phyloP scores from a whole-genome alignment of 202 grass and related monocot species.

The Panicum hallii region DNA sequence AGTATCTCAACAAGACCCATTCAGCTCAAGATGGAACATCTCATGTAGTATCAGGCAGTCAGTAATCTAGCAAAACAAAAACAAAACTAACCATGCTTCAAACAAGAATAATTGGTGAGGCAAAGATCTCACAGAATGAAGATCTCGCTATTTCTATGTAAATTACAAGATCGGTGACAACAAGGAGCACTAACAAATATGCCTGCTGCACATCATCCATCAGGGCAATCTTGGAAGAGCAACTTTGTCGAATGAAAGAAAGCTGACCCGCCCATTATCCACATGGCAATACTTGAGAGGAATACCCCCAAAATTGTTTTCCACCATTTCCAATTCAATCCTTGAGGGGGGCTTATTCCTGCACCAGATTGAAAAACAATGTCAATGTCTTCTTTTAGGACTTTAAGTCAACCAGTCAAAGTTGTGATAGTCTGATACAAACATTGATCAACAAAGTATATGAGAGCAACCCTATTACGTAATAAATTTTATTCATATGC shows the following conservation, averaged over 20 bases:
- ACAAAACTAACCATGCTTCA: background rate
- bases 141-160: background rate
- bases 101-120: background rate
- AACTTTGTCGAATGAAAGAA: conserved; percentile 46
- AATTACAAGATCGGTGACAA: background rate
- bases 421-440: conserved; percentile 21
- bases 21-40: conserved; percentile 2
- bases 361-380: conserved; percentile 21
- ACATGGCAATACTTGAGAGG: conserved; percentile 56
- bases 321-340: conserved; percentile 59
- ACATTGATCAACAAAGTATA: background rate
- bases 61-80: background rate
- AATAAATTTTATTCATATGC: conserved; percentile 27
- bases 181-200: background rate
- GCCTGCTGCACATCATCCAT: conserved; percentile 12
- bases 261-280: conserved; percentile 51
- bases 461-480: conserved; percentile 11
- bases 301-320: conserved; percentile 50
- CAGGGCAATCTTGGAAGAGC: conserved; percentile 45
- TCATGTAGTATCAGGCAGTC: conserved; percentile 10
- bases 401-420: background rate
- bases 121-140: background rate
- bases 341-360: conserved; percentile 72
- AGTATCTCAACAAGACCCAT: background rate
- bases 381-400: background rate